Evolutionary conservation across 2,329 filamentous ascomycete genomes (phyloP), one percentile per base, ranked within the genome.

Genomic region (Acarospora socialis): DNA sequence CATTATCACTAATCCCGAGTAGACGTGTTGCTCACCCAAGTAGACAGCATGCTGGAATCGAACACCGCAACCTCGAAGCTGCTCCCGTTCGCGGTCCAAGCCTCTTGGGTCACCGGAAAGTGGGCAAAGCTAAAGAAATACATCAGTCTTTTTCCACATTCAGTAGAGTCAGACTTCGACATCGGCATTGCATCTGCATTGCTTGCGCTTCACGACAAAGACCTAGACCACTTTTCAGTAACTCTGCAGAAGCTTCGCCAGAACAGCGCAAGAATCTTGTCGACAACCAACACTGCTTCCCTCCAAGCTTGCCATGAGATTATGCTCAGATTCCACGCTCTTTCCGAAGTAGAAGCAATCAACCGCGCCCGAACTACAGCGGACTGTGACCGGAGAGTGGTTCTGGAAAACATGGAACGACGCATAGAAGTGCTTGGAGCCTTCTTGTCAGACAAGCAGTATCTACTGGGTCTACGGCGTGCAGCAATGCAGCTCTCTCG

Each of bases 371-470:
- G 16, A 15, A 7, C 17, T 7, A 25, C 15, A 15, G 16, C 21
- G 15, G 25, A 35, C 14, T 15, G 7, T 4, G 8, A 13, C n/a
- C 9, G 18, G 18, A 6, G 9, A 20, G 30, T 21, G 16, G 20
- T 61, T 15, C 51, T 78, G 5, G 61, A 66, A 30, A 65, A 66
- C 14, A 53, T 94, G 4, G 68, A 79, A 38, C 73, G 78, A 27
- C 75, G 90, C n/a, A 60, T 98, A n/a, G 81, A 86, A 43, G 68
- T 92, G 1, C 63, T 98, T 2, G 90, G 92, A 1, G 81, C 84
- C 1, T 93, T 90, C 46, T 77, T 86, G 21, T 73, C 76, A 32
- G 86, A 98, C 51, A 98, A 98, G 52, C 87, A 94, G 50, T 95
- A 92, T 50, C 58, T 98, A 7, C 64, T 99, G 17, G 81, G 84